phyloP scores from a whole-genome alignment of 345 rosid species.

The Gossypium anomalum region DNA sequence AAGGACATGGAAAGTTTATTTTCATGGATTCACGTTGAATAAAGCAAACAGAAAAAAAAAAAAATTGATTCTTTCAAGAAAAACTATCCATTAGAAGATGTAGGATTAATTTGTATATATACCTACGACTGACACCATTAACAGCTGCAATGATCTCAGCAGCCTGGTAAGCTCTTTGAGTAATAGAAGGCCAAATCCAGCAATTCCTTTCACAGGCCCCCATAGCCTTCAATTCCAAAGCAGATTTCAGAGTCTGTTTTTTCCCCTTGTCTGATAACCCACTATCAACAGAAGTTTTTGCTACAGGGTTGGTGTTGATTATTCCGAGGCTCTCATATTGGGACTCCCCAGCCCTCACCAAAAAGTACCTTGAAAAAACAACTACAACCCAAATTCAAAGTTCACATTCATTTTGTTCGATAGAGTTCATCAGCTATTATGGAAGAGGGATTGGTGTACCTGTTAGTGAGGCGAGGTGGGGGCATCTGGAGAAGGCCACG shows the following conservation, averaged over 20 bases:
- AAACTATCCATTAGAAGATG: background rate
- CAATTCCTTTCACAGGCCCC: slow-evolving; percentile 79
- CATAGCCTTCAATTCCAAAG: slow-evolving; percentile 57
- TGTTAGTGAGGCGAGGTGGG: slow-evolving; percentile 49
- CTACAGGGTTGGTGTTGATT: slow-evolving; percentile 86
- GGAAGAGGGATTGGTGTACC: slow-evolving; percentile 20
- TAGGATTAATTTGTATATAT: slow-evolving; percentile 5
- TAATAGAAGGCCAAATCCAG: slow-evolving; percentile 98
- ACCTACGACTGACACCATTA: slow-evolving; percentile 74
- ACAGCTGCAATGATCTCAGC: slow-evolving; percentile 81
- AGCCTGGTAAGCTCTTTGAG: slow-evolving; percentile 94
- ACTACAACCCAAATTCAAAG: slow-evolving; percentile 6
- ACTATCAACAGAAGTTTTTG: slow-evolving; percentile 79
- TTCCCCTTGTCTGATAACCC: slow-evolving; percentile 84
- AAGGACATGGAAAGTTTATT: background rate
- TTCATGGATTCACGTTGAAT: background rate
- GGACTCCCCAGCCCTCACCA: slow-evolving; percentile 94
- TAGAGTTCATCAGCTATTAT: too few species aligned
- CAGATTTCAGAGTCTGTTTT: slow-evolving; percentile 68
- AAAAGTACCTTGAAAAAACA: slow-evolving; percentile 52
- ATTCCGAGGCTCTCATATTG: slow-evolving; percentile 70
- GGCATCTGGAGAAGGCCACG: slow-evolving; percentile 79
- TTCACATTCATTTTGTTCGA: too few species aligned
- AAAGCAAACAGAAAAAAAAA: background rate
- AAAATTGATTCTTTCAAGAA: background rate